Evolutionary conservation across 202 grass and related monocot genomes (phyloP), one percentile per base, ranked within the genome.

Genomic region (Schoenoplectus triqueter): DNA sequence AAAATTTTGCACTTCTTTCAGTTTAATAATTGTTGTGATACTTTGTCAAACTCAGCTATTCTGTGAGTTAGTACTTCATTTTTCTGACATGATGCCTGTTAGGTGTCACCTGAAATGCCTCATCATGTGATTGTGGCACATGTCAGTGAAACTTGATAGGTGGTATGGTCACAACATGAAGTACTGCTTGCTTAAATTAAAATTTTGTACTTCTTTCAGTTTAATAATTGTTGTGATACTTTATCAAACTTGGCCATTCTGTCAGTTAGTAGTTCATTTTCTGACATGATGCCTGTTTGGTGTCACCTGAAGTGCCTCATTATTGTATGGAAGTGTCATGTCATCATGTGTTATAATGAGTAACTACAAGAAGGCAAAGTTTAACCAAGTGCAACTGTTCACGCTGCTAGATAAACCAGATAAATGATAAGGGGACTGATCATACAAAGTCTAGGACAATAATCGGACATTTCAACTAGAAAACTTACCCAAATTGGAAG

Each of bases 401-500:
- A 3, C 44, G 20, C 19, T 54, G 20, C 72, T 76, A 20, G 50
- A 20, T 56, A 77, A 57, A 74, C 47, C 48, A 31, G 21, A 56
- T 54, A 40, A 75, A 39, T 21, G 21, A 39, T 77, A 4, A 56
- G 50, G 10, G 48, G 72, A 39, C 72, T 14, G 31, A 31, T 31
- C 31, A 31, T 31, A 31, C 31, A 31, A 31, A 31, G 31, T 31
- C 31, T 31, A 31, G 31, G 31, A 31, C 31, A 31, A 31, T 31
- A 31, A 31, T 31, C 31, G 31, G 31, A 31, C 31, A 31, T 31
- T 31, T 31, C 31, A 31, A 31, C 31, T 31, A 31, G 10, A 56
- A 77, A 88, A 81, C 66, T 90, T 85, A 90, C 86, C 84, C 57
- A 83, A 69, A 55, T 59, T 90, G 61, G 90, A 86, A 80, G 81